Base-by-base conservation (phyloP, 1,284 basidiomycete species). In the Macrocystidia cucumis region DNA sequence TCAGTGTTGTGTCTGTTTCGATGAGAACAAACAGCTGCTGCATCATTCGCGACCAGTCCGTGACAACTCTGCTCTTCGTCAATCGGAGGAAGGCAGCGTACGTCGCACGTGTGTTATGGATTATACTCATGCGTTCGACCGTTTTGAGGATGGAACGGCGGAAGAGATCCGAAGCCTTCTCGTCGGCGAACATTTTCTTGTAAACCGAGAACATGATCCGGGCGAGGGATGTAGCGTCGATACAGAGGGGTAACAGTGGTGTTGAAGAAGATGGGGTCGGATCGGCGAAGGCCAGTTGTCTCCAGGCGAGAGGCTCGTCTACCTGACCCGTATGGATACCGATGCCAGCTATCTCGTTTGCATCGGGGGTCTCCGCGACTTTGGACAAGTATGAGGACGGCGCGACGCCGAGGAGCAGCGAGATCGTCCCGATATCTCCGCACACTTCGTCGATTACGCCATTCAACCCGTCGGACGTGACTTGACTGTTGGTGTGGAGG, bases 181-280 rank as follows among this genome's bases (percentile, higher is more conserved):
- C 48, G 39, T 70, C 68, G 9, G 52, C 40, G 34, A 77, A 78
- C 59, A 77, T 63, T 11, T 56, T 46, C 9, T 54, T 45, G 44
- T 78, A 77, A 5, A 76, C 47, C 5, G 54, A 50, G 34, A 64
- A 71, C 3, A 78, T 46, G 18, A 69, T 46, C n/a, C 44, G 43
- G 11, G 53, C 65, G 17, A 77, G 54, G 16, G 62, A 53, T 2
- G 37, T 36, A 0, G 61, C 40, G 39, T 61, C 45, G 40, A 59
- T 48, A 31, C 26, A 14, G 27, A 44, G 19, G 11, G 29, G n/a
- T 30, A 13, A 5, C 11, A 16, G 14, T 18, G 14, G 11, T 9
- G 29, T 12, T 11, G 29, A 29, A 18, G 29, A 18, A 11, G 3
- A 11, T 30, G 11, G 14, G 9, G 19, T 17, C 7, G 39, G 41